Conservation (phyloP, 169 alveolate species). For the Plasmodium coatneyi region DNA sequence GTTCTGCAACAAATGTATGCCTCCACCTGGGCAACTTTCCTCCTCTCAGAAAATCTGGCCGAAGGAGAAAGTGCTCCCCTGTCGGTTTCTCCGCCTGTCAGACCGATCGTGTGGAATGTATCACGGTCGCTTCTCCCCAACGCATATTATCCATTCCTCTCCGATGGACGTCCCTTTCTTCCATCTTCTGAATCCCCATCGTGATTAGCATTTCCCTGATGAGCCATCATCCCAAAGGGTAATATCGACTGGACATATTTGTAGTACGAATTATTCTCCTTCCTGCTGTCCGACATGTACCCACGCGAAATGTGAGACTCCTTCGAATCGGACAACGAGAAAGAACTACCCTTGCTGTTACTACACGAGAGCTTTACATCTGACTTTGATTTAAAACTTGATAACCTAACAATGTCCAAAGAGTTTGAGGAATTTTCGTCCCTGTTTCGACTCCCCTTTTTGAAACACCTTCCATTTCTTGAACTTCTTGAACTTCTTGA, state of each 20-base stretch:
- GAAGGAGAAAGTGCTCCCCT: not conserved
- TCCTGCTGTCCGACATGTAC: slow-evolving; percentile 7
- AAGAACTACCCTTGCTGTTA: not conserved
- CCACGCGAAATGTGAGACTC: not conserved
- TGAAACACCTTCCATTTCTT: not conserved
- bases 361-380: not conserved
- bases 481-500: not conserved
- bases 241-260: slow-evolving; percentile 58
- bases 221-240: slow-evolving; percentile 42
- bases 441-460: slow-evolving; percentile 14
- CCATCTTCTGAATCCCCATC: slow-evolving; percentile 3
- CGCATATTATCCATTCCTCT: not conserved
- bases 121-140: not conserved
- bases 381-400: slow-evolving; percentile 48
- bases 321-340: not conserved
- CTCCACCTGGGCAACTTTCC: not conserved
- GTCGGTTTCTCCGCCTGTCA: not conserved
- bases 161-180: not conserved
- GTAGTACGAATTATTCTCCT: slow-evolving; percentile 53
- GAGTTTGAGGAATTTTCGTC: slow-evolving; percentile 62
- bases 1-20: not conserved
- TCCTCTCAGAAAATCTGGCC: not conserved
- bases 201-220: not conserved
- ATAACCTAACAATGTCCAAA: slow-evolving; percentile 23
- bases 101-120: not conserved